Evolutionary conservation across 495 filamentous ascomycete species (phyloP).

Genomic region (Aspergillus heteromorphus): DNA sequence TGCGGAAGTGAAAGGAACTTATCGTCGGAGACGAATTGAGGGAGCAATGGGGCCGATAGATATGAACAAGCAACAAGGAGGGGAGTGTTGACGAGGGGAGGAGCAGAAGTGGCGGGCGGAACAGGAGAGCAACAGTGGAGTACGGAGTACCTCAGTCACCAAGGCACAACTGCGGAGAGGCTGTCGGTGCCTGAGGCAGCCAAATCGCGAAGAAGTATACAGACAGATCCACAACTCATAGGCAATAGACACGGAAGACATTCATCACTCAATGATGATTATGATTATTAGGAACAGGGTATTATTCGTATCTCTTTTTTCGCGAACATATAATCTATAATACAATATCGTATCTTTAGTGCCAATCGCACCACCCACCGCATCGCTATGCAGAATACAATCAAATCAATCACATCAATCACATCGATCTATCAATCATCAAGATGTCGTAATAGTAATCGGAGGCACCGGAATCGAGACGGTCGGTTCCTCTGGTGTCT

Average conservation of each 20-base stretch:
- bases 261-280: neutral
- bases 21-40: too few relatives aligned
- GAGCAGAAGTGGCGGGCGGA: neutral
- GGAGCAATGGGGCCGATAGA: too few relatives aligned
- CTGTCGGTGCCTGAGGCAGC: too few relatives aligned
- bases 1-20: too few relatives aligned
- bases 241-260: neutral
- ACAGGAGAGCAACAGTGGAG: neutral
- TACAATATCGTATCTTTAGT: neutral
- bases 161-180: too few relatives aligned
- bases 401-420: neutral
- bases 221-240: too few relatives aligned
- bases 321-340: neutral
- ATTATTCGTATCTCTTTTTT: too few relatives aligned
- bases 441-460: slow-evolving; percentile 34
- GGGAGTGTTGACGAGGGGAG: neutral
- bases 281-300: too few relatives aligned
- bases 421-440: slow-evolving; percentile 2
- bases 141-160: too few relatives aligned
- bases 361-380: neutral
- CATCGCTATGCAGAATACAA: neutral
- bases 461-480: slow-evolving; percentile 27
- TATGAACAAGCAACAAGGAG: too few relatives aligned
- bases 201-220: too few relatives aligned
- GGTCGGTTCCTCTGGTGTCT: slow-evolving; percentile 15